Base-by-base conservation (phyloP, 2,329 filamentous ascomycete genomes). In the Fusarium transvaalense region DNA sequence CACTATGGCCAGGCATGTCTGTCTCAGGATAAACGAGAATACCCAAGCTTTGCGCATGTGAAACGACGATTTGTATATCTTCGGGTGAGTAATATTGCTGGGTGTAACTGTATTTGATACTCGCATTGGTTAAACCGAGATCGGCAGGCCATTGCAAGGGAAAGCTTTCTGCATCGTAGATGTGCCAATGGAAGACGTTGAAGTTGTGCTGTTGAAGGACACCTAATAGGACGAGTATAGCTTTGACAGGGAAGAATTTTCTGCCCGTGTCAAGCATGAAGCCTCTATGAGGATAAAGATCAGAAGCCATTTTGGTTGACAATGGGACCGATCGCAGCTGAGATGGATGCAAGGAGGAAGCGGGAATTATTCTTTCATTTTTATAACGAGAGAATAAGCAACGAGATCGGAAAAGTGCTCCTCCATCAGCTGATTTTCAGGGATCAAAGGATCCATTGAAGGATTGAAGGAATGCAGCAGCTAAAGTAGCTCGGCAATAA, bases 171-270 rank as follows among this genome's bases (percentile, higher is more conserved):
- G 60, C 60, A 15, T 63, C 60, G n/a, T 63, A 63, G 2, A 63
- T 56, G 6, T 63, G 60, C 60, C 58, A 63, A 13, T 63, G 60
- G 19, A 63, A 63, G 27, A 56, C 42, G 25, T 63, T 63, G 37
- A 56, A 63, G 21, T 63, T 63, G n/a, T 63, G 23, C 37, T 63
- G 58, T 2, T 63, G 37, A 10, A 63, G 60, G 2, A 63, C 17
- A 1, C 42, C 25, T 3, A 63, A 25, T 6, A 63, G 1, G 1
- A 37, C 14, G 3, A 63, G 25, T 6, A 63, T 63, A 1, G 58
- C 48, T 23, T 63, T 41, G 9, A 63, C 42, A 3, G 60, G 58
- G 5, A 63, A 63, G 32, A 63, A 63, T 25, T 63, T 63, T 6
- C 60, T 37, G 2, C 60, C 60, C 1, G 60, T 63, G 7, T 63